These are phyloP conservation scores for Jaminaea rosea DNA, from an alignment of 1,284 basidiomycete species.

Conservation along the genomic window DNA sequence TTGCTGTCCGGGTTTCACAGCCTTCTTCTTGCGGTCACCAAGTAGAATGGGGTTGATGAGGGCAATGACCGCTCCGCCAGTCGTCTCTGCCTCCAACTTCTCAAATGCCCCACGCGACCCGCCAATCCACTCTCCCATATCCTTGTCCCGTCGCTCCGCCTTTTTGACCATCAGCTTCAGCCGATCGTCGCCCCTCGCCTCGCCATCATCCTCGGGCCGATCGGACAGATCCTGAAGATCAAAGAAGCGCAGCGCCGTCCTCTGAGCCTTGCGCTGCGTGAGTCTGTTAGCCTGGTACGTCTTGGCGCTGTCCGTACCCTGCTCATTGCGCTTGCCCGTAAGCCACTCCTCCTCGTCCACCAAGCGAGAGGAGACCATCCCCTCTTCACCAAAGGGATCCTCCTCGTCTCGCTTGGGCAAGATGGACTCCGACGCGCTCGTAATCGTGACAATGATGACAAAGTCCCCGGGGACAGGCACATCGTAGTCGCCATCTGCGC, in stretches of 20 bases:
- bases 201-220: conserved; percentile 23
- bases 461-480: conserved; percentile 84
- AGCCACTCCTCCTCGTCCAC: too few relatives aligned
- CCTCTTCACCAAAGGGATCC: too few relatives aligned
- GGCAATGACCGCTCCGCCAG: conserved; percentile 73
- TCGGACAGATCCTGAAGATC: not conserved
- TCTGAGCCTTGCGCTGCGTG: too few relatives aligned
- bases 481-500: conserved; percentile 59
- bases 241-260: too few relatives aligned
- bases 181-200: conserved; percentile 67
- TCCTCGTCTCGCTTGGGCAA: too few relatives aligned
- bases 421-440: not conserved
- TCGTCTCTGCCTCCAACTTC: conserved; percentile 67
- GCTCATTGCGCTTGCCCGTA: too few relatives aligned
- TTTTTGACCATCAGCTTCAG: conserved; percentile 79
- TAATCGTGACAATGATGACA: conserved; percentile 62
- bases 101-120: conserved; percentile 90
- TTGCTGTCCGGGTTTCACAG: too few relatives aligned
- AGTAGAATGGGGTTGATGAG: conserved; percentile 79
- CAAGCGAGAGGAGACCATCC: too few relatives aligned
- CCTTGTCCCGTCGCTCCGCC: conserved; percentile 57
- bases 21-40: conserved; percentile 67
- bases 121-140: conserved; percentile 62
- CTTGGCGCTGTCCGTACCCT: too few relatives aligned
- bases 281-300: too few relatives aligned